Conservation (phyloP, 768 basidiomycete genomes). For the Rhizopogon vulgaris region DNA sequence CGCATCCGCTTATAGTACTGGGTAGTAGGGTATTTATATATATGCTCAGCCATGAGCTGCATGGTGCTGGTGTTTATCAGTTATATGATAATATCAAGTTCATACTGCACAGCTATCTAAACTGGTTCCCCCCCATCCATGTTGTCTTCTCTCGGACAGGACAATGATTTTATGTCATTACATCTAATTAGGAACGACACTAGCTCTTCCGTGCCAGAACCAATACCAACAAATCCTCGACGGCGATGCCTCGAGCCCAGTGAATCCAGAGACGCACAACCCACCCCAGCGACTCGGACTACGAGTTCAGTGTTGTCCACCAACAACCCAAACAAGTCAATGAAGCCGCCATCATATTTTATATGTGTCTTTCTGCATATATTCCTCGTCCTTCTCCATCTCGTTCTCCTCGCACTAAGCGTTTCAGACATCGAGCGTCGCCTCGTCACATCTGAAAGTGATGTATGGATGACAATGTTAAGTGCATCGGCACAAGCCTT, state of each 20-base stretch:
- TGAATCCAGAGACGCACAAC: neutral
- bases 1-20: no score
- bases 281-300: neutral
- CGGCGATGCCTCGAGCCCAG: neutral
- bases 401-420: slow-evolving; percentile 1
- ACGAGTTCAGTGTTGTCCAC: neutral
- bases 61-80: no score
- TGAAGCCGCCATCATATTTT: neutral
- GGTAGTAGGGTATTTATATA: no score
- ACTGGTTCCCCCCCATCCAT: neutral
- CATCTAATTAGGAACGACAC: neutral
- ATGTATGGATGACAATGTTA: neutral
- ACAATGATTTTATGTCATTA: neutral
- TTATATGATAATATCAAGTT: no score
- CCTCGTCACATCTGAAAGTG: neutral
- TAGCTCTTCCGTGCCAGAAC: neutral
- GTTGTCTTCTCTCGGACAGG: neutral
- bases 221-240: neutral
- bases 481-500: slow-evolving; percentile 1
- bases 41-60: no score
- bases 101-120: neutral
- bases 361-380: neutral
- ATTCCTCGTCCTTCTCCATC: slow-evolving; percentile 8
- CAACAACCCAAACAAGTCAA: neutral
- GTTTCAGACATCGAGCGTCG: neutral